These are phyloP conservation scores for Coemansia umbellata DNA, from an alignment of 192 early-diverging fungal genomes.

Conservation along the genomic window DNA sequence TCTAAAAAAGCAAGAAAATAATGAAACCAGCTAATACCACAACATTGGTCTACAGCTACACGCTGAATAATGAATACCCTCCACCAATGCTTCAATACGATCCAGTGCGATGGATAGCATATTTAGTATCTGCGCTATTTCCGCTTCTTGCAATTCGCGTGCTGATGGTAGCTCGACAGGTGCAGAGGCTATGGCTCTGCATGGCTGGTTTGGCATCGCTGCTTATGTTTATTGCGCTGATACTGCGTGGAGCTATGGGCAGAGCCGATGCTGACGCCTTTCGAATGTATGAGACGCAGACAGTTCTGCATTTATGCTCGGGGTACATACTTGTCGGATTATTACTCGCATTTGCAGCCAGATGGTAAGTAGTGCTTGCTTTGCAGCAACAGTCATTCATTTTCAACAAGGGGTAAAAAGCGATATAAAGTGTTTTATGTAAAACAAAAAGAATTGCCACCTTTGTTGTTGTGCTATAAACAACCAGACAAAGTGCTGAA, in stretches of 20 bases:
- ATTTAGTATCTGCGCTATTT: conserved; percentile 30
- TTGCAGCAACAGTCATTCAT: too few relatives aligned
- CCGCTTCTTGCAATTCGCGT: conserved; percentile 25
- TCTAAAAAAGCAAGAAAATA: not conserved
- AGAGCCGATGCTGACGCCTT: conserved; percentile 29
- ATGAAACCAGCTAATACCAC: conserved; percentile 20
- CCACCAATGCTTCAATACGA: conserved; percentile 44
- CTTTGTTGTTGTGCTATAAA: too few relatives aligned
- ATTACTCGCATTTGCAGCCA: conserved; percentile 24
- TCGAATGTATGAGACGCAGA: conserved; percentile 42
- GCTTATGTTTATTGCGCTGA: conserved; percentile 34
- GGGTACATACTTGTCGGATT: conserved; percentile 25
- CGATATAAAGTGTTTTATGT: too few relatives aligned
- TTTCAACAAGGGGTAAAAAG: too few relatives aligned
- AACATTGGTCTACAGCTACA: conserved; percentile 44
- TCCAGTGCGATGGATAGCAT: conserved; percentile 46
- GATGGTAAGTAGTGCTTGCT: conserved; percentile 43
- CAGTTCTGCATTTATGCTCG: conserved; percentile 29
- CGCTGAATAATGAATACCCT: conserved; percentile 39
- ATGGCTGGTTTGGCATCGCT: conserved; percentile 18
- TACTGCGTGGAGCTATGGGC: conserved; percentile 40
- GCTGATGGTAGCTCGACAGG: conserved; percentile 16
- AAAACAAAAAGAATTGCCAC: too few relatives aligned
- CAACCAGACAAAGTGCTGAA: too few relatives aligned
- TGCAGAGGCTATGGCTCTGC: conserved; percentile 27